A percentile compares a stretch with the other conserved stretches of the same genome.
These are phyloP conservation scores for Podosphaera xanthii DNA, from an alignment of 2,329 filamentous ascomycete species.

Conservation along the genomic window DNA sequence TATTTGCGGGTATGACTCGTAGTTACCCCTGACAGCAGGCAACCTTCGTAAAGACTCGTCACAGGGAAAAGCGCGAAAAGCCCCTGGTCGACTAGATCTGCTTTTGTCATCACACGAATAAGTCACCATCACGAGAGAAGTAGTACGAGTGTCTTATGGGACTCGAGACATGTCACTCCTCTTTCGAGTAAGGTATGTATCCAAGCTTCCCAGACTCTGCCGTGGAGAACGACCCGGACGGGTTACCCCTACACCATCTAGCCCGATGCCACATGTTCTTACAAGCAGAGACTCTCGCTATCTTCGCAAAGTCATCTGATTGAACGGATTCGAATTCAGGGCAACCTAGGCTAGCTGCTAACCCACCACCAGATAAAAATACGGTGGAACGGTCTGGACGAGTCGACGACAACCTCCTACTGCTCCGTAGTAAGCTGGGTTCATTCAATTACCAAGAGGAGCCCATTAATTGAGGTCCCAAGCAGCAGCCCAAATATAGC, in stretches of 20 bases:
- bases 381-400: no score
- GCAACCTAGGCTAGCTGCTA: no score
- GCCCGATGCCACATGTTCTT: background rate
- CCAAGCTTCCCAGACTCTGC: background rate
- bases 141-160: background rate
- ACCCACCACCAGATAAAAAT: no score
- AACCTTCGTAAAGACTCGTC: background rate
- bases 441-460: no score
- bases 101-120: background rate
- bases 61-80: background rate
- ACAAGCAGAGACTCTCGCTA: no score
- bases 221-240: no score
- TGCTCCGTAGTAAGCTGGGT: no score
- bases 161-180: background rate
- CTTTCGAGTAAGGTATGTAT: background rate
- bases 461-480: no score
- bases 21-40: background rate
- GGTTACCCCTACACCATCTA: background rate
- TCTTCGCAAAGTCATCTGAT: no score
- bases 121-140: background rate
- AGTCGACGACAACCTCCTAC: no score
- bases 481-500: no score
- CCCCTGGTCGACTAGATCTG: background rate
- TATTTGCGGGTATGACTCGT: background rate
- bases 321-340: no score